Evolutionary conservation across 768 basidiomycete species (phyloP).

Genomic region (Boletus tylopilopsis): DNA sequence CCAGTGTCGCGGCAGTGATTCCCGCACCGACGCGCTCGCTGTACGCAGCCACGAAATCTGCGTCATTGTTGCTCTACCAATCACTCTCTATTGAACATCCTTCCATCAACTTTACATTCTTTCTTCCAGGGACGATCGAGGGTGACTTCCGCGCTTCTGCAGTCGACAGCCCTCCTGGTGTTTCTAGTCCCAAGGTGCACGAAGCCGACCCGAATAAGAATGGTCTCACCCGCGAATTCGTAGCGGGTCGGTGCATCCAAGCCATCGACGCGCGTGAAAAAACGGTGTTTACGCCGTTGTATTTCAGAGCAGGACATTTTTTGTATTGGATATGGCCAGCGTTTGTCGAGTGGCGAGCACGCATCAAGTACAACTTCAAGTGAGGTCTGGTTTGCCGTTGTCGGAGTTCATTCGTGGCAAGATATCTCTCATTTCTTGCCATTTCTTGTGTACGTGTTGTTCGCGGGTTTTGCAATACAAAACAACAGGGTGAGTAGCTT

Average conservation of each 20-base stretch:
- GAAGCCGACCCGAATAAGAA: conserved; percentile 52
- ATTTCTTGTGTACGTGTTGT: no score
- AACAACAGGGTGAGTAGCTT: no score
- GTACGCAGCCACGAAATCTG: conserved; percentile 81
- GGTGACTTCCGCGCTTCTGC: conserved; percentile 79
- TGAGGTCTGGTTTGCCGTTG: conserved; percentile 1
- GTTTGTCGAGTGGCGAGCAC: conserved; percentile 54
- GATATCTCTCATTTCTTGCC: neutral
- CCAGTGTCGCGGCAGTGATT: conserved; percentile 72
- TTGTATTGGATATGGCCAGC: conserved; percentile 64
- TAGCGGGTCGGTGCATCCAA: conserved; percentile 55
- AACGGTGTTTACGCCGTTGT: conserved; percentile 53
- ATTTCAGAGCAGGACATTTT: conserved; percentile 46
- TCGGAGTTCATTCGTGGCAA: neutral
- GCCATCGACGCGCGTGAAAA: conserved; percentile 59
- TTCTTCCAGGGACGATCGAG: conserved; percentile 70
- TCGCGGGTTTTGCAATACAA: no score
- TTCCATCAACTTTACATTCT: conserved; percentile 52
- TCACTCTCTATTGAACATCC: conserved; percentile 80
- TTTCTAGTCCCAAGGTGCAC: conserved; percentile 28
- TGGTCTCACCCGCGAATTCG: conserved; percentile 56
- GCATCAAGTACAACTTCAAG: conserved; percentile 61
- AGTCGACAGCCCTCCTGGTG: conserved; percentile 48
- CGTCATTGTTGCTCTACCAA: conserved; percentile 74
- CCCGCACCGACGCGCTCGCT: conserved; percentile 84